Evolutionary conservation across 352 stramenopile genomes (phyloP), one percentile per base, ranked within the genome.

Genomic region (Pythium guiyangense): DNA sequence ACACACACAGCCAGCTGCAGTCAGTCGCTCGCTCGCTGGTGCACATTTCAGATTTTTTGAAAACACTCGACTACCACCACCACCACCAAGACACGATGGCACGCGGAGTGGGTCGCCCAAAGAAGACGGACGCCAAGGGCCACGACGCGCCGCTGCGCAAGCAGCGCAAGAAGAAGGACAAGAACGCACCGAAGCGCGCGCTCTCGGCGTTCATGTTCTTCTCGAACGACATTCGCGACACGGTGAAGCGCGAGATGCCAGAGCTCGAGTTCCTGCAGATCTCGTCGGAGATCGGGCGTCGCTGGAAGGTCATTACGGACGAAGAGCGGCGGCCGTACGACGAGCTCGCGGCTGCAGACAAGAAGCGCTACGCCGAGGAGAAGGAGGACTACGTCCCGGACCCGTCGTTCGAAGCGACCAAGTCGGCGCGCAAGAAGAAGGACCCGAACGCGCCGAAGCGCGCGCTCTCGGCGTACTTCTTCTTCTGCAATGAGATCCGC

Each of bases 401-500:
- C 69, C 83, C 81, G 53, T 85, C 77, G 31, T 94, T 91, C 43
- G 82, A 92, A 68, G 57, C 70, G 14, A 58, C 74, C 52, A 76
- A 86, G 67, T 64, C 70, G 46, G 63, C 74, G 29, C 81, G 82
- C 60, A 92, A 92, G 73, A 96, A 88, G 62, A 98, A 97, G 63
- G 95, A 98, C 72, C 91, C 91, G 17, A 89, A 90, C 62, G 92
- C 92, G 6, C 95, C 95, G 27, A 98, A 98, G 85, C 86, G 91
- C 55, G 89, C 94, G 65, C 84, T 97, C 66, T 97, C 88, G 22
- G 88, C 95, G 1, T 98, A 98, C 71, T 90, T 98, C 39, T 92
- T 98, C 64, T 98, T 98, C 67, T 96, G 92, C 63, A 97, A 97
- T 64, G 90, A 96, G 46, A 96, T 97, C 66, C 84, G 92, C 61